A percentile compares a stretch with the other conserved stretches of the same genome.
phyloP scores from a whole-genome alignment of 2,329 filamentous ascomycete species.

The Fusarium sarcochroum region DNA sequence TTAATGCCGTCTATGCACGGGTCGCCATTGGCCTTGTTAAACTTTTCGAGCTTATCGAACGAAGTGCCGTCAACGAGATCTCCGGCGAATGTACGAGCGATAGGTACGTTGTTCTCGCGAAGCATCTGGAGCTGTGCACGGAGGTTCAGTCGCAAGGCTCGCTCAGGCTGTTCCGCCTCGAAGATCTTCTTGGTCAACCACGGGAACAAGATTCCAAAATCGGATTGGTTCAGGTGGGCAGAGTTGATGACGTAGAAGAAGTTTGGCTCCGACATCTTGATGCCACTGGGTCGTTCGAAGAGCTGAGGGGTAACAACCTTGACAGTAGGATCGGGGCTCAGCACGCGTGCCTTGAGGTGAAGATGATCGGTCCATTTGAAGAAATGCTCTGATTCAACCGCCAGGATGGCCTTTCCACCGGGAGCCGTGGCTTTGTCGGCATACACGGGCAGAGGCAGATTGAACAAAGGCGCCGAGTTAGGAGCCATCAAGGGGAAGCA shows the following conservation, averaged over 20 bases:
- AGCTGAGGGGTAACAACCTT: constrained; percentile 57
- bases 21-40: constrained; percentile 31
- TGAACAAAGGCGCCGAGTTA: constrained; percentile 73
- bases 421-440: constrained; percentile 63
- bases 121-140: constrained; percentile 71
- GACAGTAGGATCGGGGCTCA: constrained; percentile 70
- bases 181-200: constrained; percentile 74
- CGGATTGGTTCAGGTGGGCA: constrained; percentile 86
- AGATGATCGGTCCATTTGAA: constrained; percentile 83
- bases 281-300: constrained; percentile 60
- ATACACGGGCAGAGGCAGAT: constrained; percentile 82
- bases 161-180: constrained; percentile 69
- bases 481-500: constrained; percentile 78
- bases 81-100: constrained; percentile 64
- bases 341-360: constrained; percentile 74
- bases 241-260: constrained; percentile 81
- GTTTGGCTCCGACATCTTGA: constrained; percentile 67
- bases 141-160: constrained; percentile 70
- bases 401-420: constrained; percentile 73
- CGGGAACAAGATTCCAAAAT: constrained; percentile 87
- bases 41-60: constrained; percentile 53
- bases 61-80: constrained; percentile 65
- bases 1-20: constrained; percentile 55
- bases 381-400: constrained; percentile 82
- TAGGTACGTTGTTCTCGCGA: constrained; percentile 62